Percentiles rank a stretch among this genome's conserved stretches.
Conservation (phyloP, 371 early-diverging fungal genomes). For the Chytridiales sp. region DNA sequence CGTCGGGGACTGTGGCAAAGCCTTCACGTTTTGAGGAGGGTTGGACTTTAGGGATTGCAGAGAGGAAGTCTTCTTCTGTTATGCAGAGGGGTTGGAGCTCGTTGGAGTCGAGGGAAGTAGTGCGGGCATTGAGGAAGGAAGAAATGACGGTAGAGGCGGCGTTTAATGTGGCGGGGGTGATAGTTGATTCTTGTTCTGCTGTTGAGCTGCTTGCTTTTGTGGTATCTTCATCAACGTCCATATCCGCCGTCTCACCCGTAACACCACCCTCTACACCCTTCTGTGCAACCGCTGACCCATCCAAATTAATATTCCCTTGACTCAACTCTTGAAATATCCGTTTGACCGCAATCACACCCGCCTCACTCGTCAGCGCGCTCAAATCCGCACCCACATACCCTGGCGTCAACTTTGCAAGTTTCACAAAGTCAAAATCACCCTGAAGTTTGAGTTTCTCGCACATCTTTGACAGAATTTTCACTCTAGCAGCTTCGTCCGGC, state of each 20-base stretch:
- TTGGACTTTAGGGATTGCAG: slow-evolving; percentile 90
- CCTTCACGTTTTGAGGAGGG: slow-evolving; percentile 98
- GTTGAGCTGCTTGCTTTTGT: background rate
- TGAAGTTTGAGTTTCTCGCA: slow-evolving; percentile 82
- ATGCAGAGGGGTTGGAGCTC: slow-evolving; percentile 86
- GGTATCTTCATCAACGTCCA: slow-evolving; percentile 57
- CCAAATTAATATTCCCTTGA: background rate
- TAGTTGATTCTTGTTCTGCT: background rate
- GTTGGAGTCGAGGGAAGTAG: slow-evolving; percentile 65
- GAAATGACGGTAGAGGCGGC: slow-evolving; percentile 9
- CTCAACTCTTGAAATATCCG: slow-evolving; percentile 81
- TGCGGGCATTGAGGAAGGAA: slow-evolving; percentile 11
- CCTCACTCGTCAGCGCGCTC: slow-evolving; percentile 94
- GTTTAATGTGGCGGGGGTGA: background rate
- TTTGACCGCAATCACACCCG: slow-evolving; percentile 93
- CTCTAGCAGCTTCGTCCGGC: slow-evolving; percentile 92
- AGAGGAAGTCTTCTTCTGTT: slow-evolving; percentile 83
- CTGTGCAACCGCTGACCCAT: background rate
- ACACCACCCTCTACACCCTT: background rate
- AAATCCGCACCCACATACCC: slow-evolving; percentile 99
- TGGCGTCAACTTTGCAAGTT: slow-evolving; percentile 92
- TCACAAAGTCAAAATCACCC: slow-evolving; percentile 84
- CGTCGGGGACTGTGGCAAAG: slow-evolving; percentile 95
- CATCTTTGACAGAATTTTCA: slow-evolving; percentile 90
- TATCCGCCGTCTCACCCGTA: slow-evolving; percentile 31